Base-by-base conservation (phyloP, 2,329 filamentous ascomycete genomes). In the Ophiostoma piceae region DNA sequence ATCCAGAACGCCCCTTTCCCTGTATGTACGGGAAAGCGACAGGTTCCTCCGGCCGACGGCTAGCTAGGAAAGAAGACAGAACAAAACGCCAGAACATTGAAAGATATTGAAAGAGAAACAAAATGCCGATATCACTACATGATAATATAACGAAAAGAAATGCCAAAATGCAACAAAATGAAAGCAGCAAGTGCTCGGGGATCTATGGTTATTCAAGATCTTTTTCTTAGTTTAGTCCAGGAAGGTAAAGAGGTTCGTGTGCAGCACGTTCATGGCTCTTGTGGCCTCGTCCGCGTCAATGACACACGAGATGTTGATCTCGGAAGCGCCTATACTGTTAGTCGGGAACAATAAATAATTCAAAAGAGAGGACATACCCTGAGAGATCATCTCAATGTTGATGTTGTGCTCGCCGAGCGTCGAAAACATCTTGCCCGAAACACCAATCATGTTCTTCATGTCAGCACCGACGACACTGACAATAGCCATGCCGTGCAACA, bases 371-470 rank as follows among this genome's bases (percentile, higher is more conserved):
- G 26, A 32, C 84, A 76, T 84, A 94, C 95, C 95, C 82, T 99
- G 95, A 32, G 92, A 97, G 74, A 99, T 99, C 95, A 99, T 99
- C 82, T 99, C 95, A 75, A 99, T 92, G 78, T 99, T 99, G 77
- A 99, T 89, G 75, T 92, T 91, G 78, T 97, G 91, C 77, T 97
- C 92, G 62, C 95, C 95, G 22, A 99, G 83, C 1, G 94, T 96
- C 66, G 91, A 92, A 80, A 99, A 98, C 91, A 99, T 98, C 75
- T 87, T 89, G 37, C 95, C 95, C 8, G 92, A 92, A 73, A 99
- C 92, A 72, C 95, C 95, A 70, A 92, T 84, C 93, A 98, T 97
- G 79, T 97, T 95, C 83, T 97, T 96, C 89, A 99, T 92, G 80
- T 98, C 92, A 72, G 92, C 92, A 67, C 95, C 95, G 0, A 99